These are phyloP conservation scores for Clohesyomyces aquaticus DNA, from an alignment of 495 filamentous ascomycete species.

Conservation along the genomic window DNA sequence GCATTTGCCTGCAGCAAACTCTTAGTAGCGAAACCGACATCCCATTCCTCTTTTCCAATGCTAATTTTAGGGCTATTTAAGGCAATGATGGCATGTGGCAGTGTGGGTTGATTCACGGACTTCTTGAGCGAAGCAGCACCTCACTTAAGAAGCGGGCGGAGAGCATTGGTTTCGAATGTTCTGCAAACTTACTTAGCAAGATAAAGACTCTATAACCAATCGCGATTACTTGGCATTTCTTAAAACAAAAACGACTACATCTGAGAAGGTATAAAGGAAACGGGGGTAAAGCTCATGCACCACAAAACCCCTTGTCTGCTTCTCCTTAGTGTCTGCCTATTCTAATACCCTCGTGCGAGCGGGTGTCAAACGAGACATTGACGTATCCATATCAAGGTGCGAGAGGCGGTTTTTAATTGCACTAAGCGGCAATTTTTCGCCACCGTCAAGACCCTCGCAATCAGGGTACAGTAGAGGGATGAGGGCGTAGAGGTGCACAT, in stretches of 20 bases:
- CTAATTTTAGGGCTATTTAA: conserved; percentile 13
- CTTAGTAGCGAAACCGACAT: neutral
- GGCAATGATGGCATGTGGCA: conserved; percentile 22
- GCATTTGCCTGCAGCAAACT: too few species aligned
- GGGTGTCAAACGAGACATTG: neutral
- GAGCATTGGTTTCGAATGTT: conserved; percentile 40
- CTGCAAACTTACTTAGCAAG: conserved; percentile 4
- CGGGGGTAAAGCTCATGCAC: conserved; percentile 45
- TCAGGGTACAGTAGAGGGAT: conserved; percentile 25
- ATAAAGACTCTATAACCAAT: neutral
- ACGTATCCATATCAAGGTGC: neutral
- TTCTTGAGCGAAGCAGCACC: conserved; percentile 40
- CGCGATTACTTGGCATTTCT: conserved; percentile 50
- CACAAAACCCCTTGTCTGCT: conserved; percentile 30
- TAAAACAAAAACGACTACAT: conserved; percentile 58
- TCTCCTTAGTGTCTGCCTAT: conserved; percentile 13
- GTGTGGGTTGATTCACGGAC: conserved; percentile 28
- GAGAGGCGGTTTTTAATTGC: neutral
- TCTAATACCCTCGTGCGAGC: neutral
- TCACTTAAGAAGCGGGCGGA: conserved; percentile 41
- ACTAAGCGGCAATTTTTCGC: conserved; percentile 2
- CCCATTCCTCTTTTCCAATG: neutral
- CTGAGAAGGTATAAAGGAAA: conserved; percentile 56
- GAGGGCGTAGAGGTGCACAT: conserved; percentile 13
- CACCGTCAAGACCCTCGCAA: conserved; percentile 23